Evolutionary conservation across 108 stramenopile species (phyloP).

Genomic region (Stephanodiscus minutulus): DNA sequence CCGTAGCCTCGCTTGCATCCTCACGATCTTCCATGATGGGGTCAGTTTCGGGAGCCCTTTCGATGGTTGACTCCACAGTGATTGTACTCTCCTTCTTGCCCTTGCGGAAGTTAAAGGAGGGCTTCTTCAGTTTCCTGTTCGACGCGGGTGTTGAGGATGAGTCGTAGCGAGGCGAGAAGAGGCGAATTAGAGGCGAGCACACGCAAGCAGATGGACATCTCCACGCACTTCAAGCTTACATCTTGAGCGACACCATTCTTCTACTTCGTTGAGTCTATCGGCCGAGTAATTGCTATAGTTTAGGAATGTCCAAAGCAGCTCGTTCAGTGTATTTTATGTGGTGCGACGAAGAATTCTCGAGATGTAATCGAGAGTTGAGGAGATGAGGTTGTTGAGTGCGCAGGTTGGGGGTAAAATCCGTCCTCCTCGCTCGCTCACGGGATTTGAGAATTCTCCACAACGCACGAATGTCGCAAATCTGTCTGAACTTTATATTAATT

Average conservation of each 20-base stretch:
- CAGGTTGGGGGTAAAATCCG: no score
- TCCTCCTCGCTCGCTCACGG: no score
- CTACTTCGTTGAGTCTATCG: slow-evolving; percentile 15
- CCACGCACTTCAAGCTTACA: background rate
- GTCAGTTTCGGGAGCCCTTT: slow-evolving; percentile 11
- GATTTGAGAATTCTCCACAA: no score
- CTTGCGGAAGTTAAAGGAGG: background rate
- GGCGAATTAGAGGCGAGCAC: background rate
- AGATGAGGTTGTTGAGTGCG: no score
- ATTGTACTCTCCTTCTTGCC: background rate
- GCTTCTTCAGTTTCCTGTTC: slow-evolving; percentile 8
- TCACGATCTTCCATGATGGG: slow-evolving; percentile 48
- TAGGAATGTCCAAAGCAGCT: no score
- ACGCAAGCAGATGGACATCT: background rate
- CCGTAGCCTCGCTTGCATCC: slow-evolving; percentile 15
- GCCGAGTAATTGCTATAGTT: slow-evolving; percentile 10
- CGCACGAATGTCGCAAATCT: no score
- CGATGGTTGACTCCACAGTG: slow-evolving; percentile 5
- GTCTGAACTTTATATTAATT: no score
- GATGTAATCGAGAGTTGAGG: no score
- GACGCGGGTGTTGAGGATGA: background rate
- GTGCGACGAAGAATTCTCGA: no score
- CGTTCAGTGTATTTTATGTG: no score
- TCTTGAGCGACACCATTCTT: slow-evolving; percentile 13
- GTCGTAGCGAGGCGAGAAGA: background rate